These are phyloP conservation scores for Candida ulmi DNA, from an alignment of 805 yeast species.

Conservation along the genomic window DNA sequence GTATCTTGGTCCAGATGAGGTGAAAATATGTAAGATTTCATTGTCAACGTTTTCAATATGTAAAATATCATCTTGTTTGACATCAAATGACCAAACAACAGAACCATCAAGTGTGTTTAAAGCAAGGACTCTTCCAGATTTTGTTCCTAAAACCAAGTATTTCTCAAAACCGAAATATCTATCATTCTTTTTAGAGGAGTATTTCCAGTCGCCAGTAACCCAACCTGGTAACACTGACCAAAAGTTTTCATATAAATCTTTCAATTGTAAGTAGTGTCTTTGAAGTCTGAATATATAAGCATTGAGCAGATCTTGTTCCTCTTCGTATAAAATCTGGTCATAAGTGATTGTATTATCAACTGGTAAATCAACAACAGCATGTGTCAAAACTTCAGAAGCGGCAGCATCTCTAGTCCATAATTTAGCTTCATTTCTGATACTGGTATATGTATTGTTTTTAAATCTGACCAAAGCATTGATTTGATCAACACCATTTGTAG, in stretches of 20 bases:
- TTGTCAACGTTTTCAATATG: slow-evolving; percentile 18
- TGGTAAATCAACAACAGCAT: slow-evolving; percentile 23
- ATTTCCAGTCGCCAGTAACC: slow-evolving; percentile 5
- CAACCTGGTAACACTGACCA: slow-evolving; percentile 9
- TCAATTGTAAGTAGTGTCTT: slow-evolving; percentile 21
- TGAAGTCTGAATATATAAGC: slow-evolving; percentile 29
- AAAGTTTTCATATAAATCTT: slow-evolving; percentile 7
- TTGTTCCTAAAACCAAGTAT: slow-evolving; percentile 34
- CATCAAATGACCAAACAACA: slow-evolving; percentile 32
- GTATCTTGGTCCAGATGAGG: slow-evolving; percentile 16
- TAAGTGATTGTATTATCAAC: slow-evolving; percentile 17
- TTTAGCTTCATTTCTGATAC: slow-evolving; percentile 6
- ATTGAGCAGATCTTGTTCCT: slow-evolving; percentile 19
- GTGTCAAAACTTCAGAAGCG: slow-evolving; percentile 31
- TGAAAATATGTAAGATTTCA: slow-evolving; percentile 11
- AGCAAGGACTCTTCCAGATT: slow-evolving; percentile 36
- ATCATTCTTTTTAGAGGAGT: slow-evolving; percentile 5
- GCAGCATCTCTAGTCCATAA: slow-evolving; percentile 43
- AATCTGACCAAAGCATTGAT: slow-evolving; percentile 11
- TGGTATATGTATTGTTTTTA: slow-evolving; percentile 7
- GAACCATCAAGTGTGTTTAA: slow-evolving; percentile 36
- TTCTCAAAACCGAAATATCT: slow-evolving; percentile 43
- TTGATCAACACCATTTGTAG: slow-evolving; percentile 11
- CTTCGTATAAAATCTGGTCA: slow-evolving; percentile 28
- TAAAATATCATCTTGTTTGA: slow-evolving; percentile 17